Base-by-base conservation (phyloP, 2,329 filamentous ascomycete genomes). In the Coleophoma cylindrospora region DNA sequence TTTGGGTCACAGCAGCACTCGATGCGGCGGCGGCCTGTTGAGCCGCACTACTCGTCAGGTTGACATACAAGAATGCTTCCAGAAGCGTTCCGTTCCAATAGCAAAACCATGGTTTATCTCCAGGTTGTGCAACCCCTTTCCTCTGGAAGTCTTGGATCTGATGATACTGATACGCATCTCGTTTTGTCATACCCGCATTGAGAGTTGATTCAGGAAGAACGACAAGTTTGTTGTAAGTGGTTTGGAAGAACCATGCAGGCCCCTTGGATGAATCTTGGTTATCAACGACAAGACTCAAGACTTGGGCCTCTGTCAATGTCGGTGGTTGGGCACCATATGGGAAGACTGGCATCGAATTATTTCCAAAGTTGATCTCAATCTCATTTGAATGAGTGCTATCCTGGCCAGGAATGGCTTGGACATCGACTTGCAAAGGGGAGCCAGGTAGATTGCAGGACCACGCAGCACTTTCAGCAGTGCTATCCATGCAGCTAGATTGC, bases 71-170 rank as follows among this genome's bases (percentile, higher is more conserved):
- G 65, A 86, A 87, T 36, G 80, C 78, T 63, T 87, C 84, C 45
- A 87, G 72, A 48, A 81, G 73, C 0, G 84, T 87, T 13, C 73
- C 70, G 61, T 87, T 87, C 82, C 83, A 88, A 63, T 78, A 80
- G 64, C 84, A 88, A 59, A 81, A 84, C 83, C 83, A 88, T 2
- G 83, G 82, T 51, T 74, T 74, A 34, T 86, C 80, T 9, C 80
- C 79, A n/a, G 74, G 71, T 50, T 70, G 63, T 11, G 70, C 63
- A 49, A 74, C 69, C 46, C 71, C 64, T 54, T 57, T 55, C 50
- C 58, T 43, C 51, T 47, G 47, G 47, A 60, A 61, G 36, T 50
- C 46, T 6, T 48, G 12, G 3, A 33, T 22, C 10, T 33, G 38
- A 34, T n/a, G 27, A 14, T 43, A 38, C 19, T 12, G 32, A 12